phyloP scores from a whole-genome alignment of 176 grass and related monocot genomes.

The Cocos nucifera region DNA sequence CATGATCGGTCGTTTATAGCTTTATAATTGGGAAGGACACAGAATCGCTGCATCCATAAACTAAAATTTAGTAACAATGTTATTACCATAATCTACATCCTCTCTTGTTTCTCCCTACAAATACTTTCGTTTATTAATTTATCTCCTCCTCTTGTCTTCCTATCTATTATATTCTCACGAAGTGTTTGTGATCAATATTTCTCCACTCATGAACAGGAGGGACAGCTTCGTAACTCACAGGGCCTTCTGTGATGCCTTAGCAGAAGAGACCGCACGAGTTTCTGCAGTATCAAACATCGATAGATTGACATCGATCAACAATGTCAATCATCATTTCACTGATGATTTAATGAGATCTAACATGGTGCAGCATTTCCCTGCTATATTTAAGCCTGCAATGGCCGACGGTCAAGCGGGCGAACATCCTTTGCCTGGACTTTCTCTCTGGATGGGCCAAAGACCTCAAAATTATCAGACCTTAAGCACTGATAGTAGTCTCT shows the following conservation, averaged over 20 bases:
- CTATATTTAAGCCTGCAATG: neutral
- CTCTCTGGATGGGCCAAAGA: neutral
- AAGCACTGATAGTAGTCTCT: neutral
- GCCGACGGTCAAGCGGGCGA: neutral
- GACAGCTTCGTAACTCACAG: slow-evolving; percentile 13
- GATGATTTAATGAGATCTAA: neutral
- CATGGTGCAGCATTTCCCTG: neutral
- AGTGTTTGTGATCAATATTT: neutral
- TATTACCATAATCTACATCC: no score
- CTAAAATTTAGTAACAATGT: no score
- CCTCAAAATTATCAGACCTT: neutral
- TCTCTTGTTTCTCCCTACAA: no score
- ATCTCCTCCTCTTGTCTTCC: no score
- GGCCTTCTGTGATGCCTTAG: slow-evolving; percentile 14
- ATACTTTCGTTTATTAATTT: no score
- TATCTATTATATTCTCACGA: neutral
- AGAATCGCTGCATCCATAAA: no score
- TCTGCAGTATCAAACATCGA: slow-evolving; percentile 4
- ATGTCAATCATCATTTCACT: neutral
- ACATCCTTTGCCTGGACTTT: neutral
- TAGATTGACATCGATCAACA: neutral
- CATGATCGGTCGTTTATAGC: no score
- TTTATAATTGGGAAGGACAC: no score
- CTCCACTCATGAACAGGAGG: neutral
- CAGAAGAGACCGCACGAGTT: slow-evolving; percentile 6